Percentiles rank a stretch among this genome's conserved stretches.
Conservation (phyloP, 177 flowering plant species). For the Tripterygium wilfordii region DNA sequence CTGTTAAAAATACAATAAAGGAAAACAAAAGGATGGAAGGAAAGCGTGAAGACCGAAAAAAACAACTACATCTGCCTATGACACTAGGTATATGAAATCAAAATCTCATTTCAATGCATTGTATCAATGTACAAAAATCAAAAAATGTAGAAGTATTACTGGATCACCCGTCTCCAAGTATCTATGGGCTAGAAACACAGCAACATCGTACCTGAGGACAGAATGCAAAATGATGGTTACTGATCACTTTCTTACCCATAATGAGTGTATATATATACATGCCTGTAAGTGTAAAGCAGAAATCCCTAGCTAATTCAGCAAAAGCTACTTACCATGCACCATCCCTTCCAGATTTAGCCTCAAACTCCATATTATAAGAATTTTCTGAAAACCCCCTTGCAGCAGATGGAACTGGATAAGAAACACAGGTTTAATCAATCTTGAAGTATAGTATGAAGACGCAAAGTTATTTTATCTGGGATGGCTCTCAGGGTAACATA, state of each 20-base stretch:
- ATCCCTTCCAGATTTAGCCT: constrained; percentile 98
- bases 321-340: constrained; percentile 84
- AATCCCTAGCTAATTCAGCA: not conserved
- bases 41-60: too few relatives aligned
- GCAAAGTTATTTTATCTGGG: too few relatives aligned
- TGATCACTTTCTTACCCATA: too few relatives aligned
- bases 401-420: constrained; percentile 19
- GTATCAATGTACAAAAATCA: not conserved
- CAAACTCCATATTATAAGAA: constrained; percentile 75
- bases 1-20: too few relatives aligned
- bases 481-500: too few relatives aligned
- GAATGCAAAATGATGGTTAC: constrained; percentile 10
- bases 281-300: too few relatives aligned
- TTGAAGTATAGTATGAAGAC: too few relatives aligned
- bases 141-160: constrained; percentile 40
- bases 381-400: constrained; percentile 41
- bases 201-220: constrained; percentile 81
- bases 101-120: not conserved
- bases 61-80: too few relatives aligned
- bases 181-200: constrained; percentile 64
- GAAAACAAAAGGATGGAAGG: not conserved
- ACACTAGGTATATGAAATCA: not conserved
- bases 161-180: constrained; percentile 73
- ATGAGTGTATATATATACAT: too few relatives aligned
- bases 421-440: too few relatives aligned